Evolutionary conservation across 441 rosid species (phyloP).

Genomic region (California macrophylla): DNA sequence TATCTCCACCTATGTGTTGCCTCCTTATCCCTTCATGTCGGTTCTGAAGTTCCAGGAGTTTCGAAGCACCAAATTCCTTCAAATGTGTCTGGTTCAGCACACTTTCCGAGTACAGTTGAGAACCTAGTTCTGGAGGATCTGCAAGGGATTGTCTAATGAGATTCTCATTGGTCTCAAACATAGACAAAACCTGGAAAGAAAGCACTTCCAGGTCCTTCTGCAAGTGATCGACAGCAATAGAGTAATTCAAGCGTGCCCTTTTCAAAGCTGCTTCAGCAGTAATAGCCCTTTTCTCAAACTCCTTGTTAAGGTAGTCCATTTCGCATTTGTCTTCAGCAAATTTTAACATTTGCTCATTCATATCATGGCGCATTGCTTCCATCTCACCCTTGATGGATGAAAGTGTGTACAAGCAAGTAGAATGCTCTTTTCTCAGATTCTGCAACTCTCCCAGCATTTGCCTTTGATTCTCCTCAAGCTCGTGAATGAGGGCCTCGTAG

Average conservation of each 20-base stretch:
- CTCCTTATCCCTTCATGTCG: slow-evolving; percentile 38
- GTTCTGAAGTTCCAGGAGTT: slow-evolving; percentile 36
- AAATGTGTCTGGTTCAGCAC: slow-evolving; percentile 31
- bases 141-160: slow-evolving; percentile 74
- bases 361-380: slow-evolving; percentile 60
- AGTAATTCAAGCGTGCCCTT: slow-evolving; percentile 93
- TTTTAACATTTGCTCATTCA: slow-evolving; percentile 53
- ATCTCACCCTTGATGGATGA: slow-evolving; percentile 71
- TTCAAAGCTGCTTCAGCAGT: slow-evolving; percentile 81
- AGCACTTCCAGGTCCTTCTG: slow-evolving; percentile 97
- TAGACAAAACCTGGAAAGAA: slow-evolving; percentile 82
- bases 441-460: slow-evolving; percentile 85
- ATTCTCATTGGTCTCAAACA: slow-evolving; percentile 85
- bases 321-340: slow-evolving; percentile 59
- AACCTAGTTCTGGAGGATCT: slow-evolving; percentile 44
- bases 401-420: slow-evolving; percentile 58
- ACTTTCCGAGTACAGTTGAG: slow-evolving; percentile 24
- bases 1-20: slow-evolving; percentile 57
- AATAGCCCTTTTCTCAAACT: slow-evolving; percentile 68
- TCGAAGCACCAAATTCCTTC: slow-evolving; percentile 28
- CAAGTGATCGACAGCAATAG: slow-evolving; percentile 84
- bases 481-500: slow-evolving; percentile 90
- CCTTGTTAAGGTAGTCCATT: slow-evolving; percentile 56
- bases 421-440: slow-evolving; percentile 81
- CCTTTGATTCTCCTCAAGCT: slow-evolving; percentile 96